These are phyloP conservation scores for Sordariomycetes sp. DNA, from an alignment of 2,329 filamentous ascomycete species.

Conservation along the genomic window DNA sequence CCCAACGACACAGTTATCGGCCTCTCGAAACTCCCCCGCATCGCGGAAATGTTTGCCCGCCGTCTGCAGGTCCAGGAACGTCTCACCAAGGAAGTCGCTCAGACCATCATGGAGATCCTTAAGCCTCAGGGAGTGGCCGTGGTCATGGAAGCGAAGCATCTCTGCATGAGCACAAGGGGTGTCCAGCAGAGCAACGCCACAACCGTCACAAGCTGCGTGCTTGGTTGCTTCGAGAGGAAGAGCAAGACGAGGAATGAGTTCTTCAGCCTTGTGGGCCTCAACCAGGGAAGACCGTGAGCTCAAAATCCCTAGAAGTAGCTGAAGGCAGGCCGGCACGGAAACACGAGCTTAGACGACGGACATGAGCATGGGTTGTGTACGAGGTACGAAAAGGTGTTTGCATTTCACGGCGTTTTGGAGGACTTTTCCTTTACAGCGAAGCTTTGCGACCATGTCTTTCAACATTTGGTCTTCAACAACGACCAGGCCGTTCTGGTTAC, in stretches of 20 bases:
- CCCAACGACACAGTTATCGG: conserved; percentile 86
- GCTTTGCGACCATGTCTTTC: no score
- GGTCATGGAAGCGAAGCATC: conserved; percentile 92
- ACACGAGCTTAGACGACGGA: no score
- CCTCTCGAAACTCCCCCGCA: conserved; percentile 88
- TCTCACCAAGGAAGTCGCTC: conserved; percentile 89
- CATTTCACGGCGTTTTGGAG: no score
- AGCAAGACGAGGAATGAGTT: conserved; percentile 96
- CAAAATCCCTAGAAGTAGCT: no score
- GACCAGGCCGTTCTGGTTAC: no score
- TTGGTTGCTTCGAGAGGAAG: conserved; percentile 89
- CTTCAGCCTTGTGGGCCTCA: conserved; percentile 65
- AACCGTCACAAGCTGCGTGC: conserved; percentile 93
- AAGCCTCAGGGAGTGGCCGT: conserved; percentile 93
- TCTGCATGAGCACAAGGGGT: conserved; percentile 99
- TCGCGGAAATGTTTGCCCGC: conserved; percentile 94
- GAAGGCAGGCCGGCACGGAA: no score
- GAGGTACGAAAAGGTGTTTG: no score
- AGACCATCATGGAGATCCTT: conserved; percentile 86
- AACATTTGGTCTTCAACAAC: no score
- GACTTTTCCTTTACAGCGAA: no score
- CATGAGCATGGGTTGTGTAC: no score
- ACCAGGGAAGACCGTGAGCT: conserved; percentile 24
- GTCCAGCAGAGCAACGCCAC: conserved; percentile 82
- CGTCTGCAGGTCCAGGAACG: conserved; percentile 93